phyloP scores from a whole-genome alignment of 2,329 filamentous ascomycete species.

The Neofusicoccum ribis region DNA sequence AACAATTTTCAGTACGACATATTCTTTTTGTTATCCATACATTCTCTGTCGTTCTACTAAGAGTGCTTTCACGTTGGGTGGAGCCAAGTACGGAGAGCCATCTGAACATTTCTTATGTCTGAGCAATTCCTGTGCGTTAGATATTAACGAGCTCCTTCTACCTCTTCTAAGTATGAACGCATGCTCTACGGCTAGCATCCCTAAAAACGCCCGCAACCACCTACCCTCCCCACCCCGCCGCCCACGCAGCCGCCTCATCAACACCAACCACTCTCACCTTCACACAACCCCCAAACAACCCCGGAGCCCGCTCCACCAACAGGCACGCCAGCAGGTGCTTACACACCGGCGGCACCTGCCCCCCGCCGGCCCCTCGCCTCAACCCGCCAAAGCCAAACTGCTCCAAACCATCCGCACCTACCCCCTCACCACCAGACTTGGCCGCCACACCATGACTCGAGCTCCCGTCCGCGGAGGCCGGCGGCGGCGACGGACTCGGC shows the following conservation, averaged over 20 bases:
- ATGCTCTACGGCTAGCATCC: not conserved
- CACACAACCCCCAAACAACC: slow-evolving; percentile 58
- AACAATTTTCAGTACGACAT: too few species aligned
- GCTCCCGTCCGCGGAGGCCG: not conserved
- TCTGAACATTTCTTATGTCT: too few species aligned
- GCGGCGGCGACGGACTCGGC: not conserved
- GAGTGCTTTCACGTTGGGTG: too few species aligned
- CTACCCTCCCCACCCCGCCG: slow-evolving; percentile 46
- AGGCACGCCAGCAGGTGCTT: slow-evolving; percentile 89
- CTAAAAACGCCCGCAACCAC: slow-evolving; percentile 34
- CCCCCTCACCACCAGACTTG: slow-evolving; percentile 18
- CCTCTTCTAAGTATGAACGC: too few species aligned
- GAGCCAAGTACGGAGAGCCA: too few species aligned
- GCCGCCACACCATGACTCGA: not conserved
- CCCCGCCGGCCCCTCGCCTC: slow-evolving; percentile 31
- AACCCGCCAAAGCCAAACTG: slow-evolving; percentile 53
- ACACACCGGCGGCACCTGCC: slow-evolving; percentile 62
- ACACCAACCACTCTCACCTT: slow-evolving; percentile 55
- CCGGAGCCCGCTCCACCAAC: slow-evolving; percentile 65
- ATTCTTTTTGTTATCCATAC: too few species aligned
- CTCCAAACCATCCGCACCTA: not conserved
- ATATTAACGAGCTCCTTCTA: too few species aligned
- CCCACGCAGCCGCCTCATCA: slow-evolving; percentile 74
- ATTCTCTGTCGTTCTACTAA: too few species aligned
- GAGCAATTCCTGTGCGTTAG: too few species aligned